phyloP scores from a whole-genome alignment of 805 yeast species.

The Metschnikowia lunata region DNA sequence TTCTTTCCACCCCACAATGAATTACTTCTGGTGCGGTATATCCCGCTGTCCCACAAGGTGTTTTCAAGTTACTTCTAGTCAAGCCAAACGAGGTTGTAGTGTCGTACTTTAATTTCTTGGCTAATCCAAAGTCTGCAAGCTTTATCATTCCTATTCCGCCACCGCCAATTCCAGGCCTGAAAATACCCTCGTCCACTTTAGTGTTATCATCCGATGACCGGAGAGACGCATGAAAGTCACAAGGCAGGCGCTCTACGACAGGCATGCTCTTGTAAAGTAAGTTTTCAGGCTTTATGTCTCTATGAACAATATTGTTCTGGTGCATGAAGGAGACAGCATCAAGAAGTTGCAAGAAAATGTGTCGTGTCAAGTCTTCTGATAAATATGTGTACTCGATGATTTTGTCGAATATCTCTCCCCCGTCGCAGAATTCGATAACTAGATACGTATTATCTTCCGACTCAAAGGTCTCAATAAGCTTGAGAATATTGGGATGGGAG shows the following conservation, averaged over 20 bases:
- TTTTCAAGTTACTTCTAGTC: constrained; percentile 59
- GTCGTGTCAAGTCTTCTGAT: constrained; percentile 60
- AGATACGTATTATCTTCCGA: constrained; percentile 58
- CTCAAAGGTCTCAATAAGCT: constrained; percentile 63
- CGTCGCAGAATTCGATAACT: constrained; percentile 67
- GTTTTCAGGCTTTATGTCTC: constrained; percentile 83
- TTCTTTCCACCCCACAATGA: constrained; percentile 62
- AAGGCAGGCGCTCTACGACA: constrained; percentile 39
- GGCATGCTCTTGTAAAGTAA: constrained; percentile 59
- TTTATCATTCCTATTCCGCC: constrained; percentile 89
- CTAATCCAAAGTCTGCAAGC: constrained; percentile 92
- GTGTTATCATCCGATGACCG: constrained; percentile 66
- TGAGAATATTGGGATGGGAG: constrained; percentile 59
- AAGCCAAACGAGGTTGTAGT: constrained; percentile 6
- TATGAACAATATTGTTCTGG: constrained; percentile 72
- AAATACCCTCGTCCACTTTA: constrained; percentile 85
- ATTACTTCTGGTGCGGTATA: constrained; percentile 98
- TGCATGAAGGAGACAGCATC: constrained; percentile 66
- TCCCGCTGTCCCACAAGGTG: constrained; percentile 98
- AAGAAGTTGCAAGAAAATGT: constrained; percentile 60
- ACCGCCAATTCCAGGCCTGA: constrained; percentile 76
- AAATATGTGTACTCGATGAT: constrained; percentile 65
- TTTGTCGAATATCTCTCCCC: constrained; percentile 73
- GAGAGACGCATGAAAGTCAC: constrained; percentile 32
- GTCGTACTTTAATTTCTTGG: constrained; percentile 83